A percentile compares a stretch with the other conserved stretches of the same genome.
phyloP scores from a whole-genome alignment of 352 stramenopile genomes.

The Phytophthora pini region DNA sequence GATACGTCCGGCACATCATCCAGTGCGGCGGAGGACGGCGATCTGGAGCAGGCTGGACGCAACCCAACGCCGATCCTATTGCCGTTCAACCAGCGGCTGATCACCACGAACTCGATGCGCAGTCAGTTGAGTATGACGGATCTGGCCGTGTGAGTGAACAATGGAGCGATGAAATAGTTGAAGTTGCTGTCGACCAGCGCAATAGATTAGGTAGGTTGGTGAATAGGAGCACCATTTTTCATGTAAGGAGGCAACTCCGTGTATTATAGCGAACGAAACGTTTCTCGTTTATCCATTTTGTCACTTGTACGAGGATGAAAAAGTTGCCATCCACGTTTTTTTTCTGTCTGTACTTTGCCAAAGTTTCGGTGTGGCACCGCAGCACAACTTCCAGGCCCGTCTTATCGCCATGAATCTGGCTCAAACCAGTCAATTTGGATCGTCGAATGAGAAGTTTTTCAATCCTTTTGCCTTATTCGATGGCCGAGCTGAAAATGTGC shows the following conservation, averaged over 20 bases:
- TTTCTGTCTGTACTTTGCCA: not conserved
- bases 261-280: no score
- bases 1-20: slow-evolving; percentile 31
- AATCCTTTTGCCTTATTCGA: no score
- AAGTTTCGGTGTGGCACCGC: not conserved
- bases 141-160: slow-evolving; percentile 17
- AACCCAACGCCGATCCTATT: slow-evolving; percentile 67
- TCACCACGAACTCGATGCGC: slow-evolving; percentile 37
- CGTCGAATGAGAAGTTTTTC: no score
- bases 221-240: no score
- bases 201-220: slow-evolving; percentile 20
- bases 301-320: not conserved
- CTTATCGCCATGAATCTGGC: no score
- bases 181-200: slow-evolving; percentile 19
- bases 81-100: slow-evolving; percentile 54
- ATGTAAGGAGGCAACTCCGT: no score
- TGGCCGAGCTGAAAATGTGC: no score
- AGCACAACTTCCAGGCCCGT: not conserved
- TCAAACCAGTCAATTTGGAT: no score
- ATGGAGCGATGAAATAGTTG: slow-evolving; percentile 2
- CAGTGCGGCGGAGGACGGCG: slow-evolving; percentile 29
- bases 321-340: not conserved
- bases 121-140: slow-evolving; percentile 47
- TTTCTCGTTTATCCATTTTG: no score
- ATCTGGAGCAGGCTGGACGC: slow-evolving; percentile 58